Evolutionary conservation across 129 eudicot genomes (phyloP), one percentile per base, ranked within the genome.

Genomic region (Smallanthus sonchifolius): DNA sequence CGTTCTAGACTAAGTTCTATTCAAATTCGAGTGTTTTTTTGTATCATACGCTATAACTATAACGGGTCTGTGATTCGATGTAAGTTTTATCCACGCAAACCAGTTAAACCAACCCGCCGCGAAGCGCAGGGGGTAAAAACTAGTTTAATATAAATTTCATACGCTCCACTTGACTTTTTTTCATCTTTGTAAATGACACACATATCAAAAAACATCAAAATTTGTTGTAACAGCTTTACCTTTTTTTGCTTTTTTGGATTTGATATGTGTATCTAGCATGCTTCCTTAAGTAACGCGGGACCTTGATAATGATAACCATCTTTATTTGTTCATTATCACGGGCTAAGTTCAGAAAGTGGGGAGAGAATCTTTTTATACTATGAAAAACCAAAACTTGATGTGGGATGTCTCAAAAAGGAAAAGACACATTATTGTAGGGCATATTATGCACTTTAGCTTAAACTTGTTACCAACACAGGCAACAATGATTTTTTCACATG

Each of bases 281-380:
- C 77, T 51, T 64, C 77, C 66, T 35, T 51, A 49, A 63, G 57
- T 72, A 56, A 13, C 11, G 75, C 15, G 81, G 81, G 76, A 69
- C 70, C 76, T 77, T 77, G 64, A 36, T 69, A 63, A 74, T 74
- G 55, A 74, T 67, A 67, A 56, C 19, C 5, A 60, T 57, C 81
- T 77, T 77, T 77, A 77, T 77, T 19, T 69, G 78, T 65, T 79
- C 78, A 79, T 65, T 43, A 65, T 79, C 73, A 79, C 73, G 78
- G 74, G 74, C 40, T 56, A 54, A 47, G 44, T 72, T 72, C 9
- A 28, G 65, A 72, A 79, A 79, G 73, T 17, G 69, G 55, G 61
- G 28, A 51, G 38, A 35, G 74, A 79, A 79, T 79, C 74, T 65
- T 65, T 70, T 65, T 65, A 54, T 45, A 34, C 67, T 55, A 44